Evolutionary conservation across 2,329 filamentous ascomycete species (phyloP).

Genomic region (Aureobasidium subglaciale): DNA sequence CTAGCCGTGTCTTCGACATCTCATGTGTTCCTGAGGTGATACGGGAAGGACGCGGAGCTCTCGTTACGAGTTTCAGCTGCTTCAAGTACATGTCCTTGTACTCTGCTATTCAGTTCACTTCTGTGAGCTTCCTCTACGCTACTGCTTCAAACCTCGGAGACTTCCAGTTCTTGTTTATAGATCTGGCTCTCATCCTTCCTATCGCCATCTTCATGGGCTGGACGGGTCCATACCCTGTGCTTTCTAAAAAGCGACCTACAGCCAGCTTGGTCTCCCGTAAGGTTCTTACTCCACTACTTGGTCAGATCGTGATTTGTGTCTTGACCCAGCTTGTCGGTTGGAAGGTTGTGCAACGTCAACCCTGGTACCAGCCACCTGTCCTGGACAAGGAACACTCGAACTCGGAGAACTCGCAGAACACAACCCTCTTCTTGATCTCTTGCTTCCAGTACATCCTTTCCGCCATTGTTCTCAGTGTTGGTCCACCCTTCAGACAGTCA

Average conservation of each 20-base stretch:
- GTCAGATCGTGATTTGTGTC: conserved; percentile 79
- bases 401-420: conserved; percentile 88
- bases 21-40: conserved; percentile 92
- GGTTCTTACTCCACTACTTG: conserved; percentile 79
- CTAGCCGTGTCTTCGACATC: conserved; percentile 91
- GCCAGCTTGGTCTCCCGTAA: conserved; percentile 89
- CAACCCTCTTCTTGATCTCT: conserved; percentile 77
- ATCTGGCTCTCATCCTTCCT: conserved; percentile 82
- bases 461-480: conserved; percentile 84
- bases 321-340: conserved; percentile 69
- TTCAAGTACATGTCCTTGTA: conserved; percentile 99
- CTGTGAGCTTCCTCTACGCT: conserved; percentile 92
- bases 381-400: conserved; percentile 73
- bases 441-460: conserved; percentile 94
- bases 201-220: conserved; percentile 99
- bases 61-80: conserved; percentile 98
- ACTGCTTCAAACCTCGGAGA: conserved; percentile 91
- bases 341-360: conserved; percentile 65
- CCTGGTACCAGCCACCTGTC: conserved; percentile 80
- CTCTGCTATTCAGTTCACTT: conserved; percentile 98
- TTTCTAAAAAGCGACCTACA: conserved; percentile 80
- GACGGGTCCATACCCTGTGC: conserved; percentile 71
- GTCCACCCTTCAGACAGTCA: conserved; percentile 76
- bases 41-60: conserved; percentile 80
- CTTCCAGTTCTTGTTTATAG: conserved; percentile 97